Percentiles rank a stretch among this genome's conserved stretches.
These are phyloP conservation scores for Candida michaelii DNA, from an alignment of 805 yeast genomes.

Conservation along the genomic window DNA sequence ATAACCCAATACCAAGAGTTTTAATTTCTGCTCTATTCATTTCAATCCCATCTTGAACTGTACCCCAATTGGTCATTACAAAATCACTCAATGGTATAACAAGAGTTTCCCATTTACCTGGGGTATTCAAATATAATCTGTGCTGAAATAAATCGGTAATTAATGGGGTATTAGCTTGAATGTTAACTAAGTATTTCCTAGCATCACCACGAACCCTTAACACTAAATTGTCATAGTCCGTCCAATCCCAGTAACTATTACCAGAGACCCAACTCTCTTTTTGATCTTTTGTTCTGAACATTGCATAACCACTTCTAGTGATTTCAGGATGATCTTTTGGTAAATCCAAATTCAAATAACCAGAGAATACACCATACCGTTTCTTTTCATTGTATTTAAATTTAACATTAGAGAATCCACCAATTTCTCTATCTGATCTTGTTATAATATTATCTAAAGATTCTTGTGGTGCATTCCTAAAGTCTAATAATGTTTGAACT, in stretches of 20 bases:
- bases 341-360: conserved; percentile 65
- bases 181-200: conserved; percentile 73
- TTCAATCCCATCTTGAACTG: conserved; percentile 46
- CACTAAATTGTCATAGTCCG: conserved; percentile 58
- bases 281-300: conserved; percentile 78
- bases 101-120: conserved; percentile 83
- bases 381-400: conserved; percentile 40
- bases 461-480: conserved; percentile 50
- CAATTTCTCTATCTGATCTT: conserved; percentile 72
- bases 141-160: conserved; percentile 82
- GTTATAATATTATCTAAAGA: conserved; percentile 50
- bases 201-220: conserved; percentile 71
- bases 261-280: conserved; percentile 51
- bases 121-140: conserved; percentile 65
- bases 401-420: conserved; percentile 72
- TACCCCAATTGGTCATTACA: conserved; percentile 83
- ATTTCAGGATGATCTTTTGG: conserved; percentile 65
- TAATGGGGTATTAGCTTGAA: conserved; percentile 78
- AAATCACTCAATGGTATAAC: conserved; percentile 75
- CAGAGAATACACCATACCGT: conserved; percentile 45
- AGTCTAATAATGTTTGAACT: conserved; percentile 52
- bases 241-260: conserved; percentile 66
- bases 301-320: conserved; percentile 71
- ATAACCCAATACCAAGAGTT: conserved; percentile 74
- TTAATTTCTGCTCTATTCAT: conserved; percentile 65